Evolutionary conservation across 169 alveolate species (phyloP).

Genomic region (Plasmodium falciparum): DNA sequence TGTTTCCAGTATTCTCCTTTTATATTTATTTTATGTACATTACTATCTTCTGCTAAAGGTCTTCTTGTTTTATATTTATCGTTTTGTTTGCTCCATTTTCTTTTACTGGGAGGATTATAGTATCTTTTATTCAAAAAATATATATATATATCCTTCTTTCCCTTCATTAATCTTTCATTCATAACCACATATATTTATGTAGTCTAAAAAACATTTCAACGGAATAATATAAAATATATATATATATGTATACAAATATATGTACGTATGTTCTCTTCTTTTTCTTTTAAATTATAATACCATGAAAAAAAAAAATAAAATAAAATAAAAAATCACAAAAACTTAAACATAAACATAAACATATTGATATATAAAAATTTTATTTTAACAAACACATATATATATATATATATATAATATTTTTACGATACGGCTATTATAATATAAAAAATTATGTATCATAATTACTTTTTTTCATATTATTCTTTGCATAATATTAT

Average conservation of each 20-base stretch:
- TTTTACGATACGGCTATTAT: too few species aligned
- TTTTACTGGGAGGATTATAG: conserved; percentile 68
- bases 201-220: too few species aligned
- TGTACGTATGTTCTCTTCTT: background rate
- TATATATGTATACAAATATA: conserved; percentile 4
- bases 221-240: background rate
- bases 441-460: too few species aligned
- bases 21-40: conserved; percentile 85
- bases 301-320: too few species aligned
- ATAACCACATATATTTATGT: background rate
- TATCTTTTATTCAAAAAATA: conserved; percentile 31
- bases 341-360: too few species aligned
- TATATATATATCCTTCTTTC: conserved; percentile 13
- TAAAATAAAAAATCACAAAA: too few species aligned
- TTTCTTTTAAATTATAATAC: too few species aligned
- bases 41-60: conserved; percentile 86
- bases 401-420: too few species aligned
- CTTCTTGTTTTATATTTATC: conserved; percentile 84
- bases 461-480: too few species aligned
- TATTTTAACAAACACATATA: too few species aligned
- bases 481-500: too few species aligned
- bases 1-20: conserved; percentile 89
- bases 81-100: conserved; percentile 90
- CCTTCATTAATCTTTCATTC: conserved; percentile 19
- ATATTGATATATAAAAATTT: too few species aligned